phyloP scores from a whole-genome alignment of 176 grass and related monocot species.

The Lolium perenne region DNA sequence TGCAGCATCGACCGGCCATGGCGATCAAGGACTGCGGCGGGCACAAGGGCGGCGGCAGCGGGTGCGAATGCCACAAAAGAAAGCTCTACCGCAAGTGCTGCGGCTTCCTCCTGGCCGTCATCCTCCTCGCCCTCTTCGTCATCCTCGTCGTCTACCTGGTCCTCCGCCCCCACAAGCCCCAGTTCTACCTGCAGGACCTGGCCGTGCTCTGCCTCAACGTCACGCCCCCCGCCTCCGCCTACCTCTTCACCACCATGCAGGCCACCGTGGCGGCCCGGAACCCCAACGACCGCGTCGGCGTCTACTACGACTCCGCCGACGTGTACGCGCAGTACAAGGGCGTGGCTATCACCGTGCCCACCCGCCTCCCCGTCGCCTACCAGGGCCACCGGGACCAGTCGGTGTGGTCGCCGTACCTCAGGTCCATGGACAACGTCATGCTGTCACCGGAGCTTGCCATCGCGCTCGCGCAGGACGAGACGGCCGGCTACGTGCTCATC shows the following conservation, averaged over 20 bases:
- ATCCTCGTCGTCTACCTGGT: constrained; percentile 57
- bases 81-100: neutral
- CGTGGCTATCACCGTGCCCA: constrained; percentile 63
- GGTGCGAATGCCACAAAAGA: neutral
- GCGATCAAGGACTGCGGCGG: constrained; percentile 57
- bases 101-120: neutral
- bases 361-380: constrained; percentile 61
- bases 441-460: constrained; percentile 50
- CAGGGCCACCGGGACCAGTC: constrained; percentile 60
- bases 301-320: constrained; percentile 80
- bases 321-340: constrained; percentile 66
- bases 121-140: constrained; percentile 40
- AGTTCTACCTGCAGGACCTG: constrained; percentile 77
- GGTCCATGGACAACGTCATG: constrained; percentile 47
- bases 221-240: constrained; percentile 60
- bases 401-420: constrained; percentile 66
- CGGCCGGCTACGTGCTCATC: constrained; percentile 65
- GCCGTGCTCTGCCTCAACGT: constrained; percentile 75
- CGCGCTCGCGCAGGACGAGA: constrained; percentile 57
- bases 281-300: constrained; percentile 55
- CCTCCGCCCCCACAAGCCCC: constrained; percentile 67
- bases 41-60: constrained; percentile 40
- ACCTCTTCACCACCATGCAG: constrained; percentile 74
- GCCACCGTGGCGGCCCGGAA: constrained; percentile 54
- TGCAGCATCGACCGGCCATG: neutral